These are phyloP conservation scores for Kazachstania sp. DNA, from an alignment of 1,139 yeast genomes.

Conservation along the genomic window DNA sequence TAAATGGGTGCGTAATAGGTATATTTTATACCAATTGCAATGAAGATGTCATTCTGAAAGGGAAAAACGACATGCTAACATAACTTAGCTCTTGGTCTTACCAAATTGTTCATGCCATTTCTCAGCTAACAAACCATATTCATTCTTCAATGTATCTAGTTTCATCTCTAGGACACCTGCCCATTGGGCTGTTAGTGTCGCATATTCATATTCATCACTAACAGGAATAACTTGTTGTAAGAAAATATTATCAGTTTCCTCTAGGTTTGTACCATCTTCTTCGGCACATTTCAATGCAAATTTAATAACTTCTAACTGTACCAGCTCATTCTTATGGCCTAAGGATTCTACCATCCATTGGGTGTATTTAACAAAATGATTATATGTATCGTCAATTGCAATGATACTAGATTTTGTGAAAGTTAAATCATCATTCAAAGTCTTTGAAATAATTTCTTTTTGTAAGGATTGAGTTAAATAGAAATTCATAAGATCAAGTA, in stretches of 20 bases:
- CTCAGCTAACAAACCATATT: constrained; percentile 13
- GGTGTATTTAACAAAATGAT: constrained; percentile 29
- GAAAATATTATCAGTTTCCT: constrained; percentile 28
- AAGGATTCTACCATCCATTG: constrained; percentile 31
- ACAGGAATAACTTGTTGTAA: constrained; percentile 28
- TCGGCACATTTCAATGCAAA: constrained; percentile 27
- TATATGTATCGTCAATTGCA: constrained; percentile 25
- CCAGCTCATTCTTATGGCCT: constrained; percentile 13
- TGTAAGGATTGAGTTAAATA: constrained; percentile 28
- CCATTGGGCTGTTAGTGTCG: constrained; percentile 21
- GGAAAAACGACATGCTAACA: too few species aligned
- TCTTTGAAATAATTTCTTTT: constrained; percentile 30
- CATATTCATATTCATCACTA: constrained; percentile 19
- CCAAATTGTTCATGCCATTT: constrained; percentile 23
- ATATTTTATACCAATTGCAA: too few species aligned
- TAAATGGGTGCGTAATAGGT: too few species aligned
- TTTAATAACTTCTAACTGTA: constrained; percentile 25
- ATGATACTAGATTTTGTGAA: constrained; percentile 19
- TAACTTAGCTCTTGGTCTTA: constrained; percentile 9
- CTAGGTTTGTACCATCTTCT: constrained; percentile 26
- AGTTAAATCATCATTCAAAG: constrained; percentile 25
- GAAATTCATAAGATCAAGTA: constrained; percentile 27
- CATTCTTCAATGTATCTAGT: constrained; percentile 10
- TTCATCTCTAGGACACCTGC: constrained; percentile 16
- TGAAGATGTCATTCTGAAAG: too few species aligned